Base-by-base conservation (phyloP, 768 basidiomycete genomes). In the Agaricus blazei region DNA sequence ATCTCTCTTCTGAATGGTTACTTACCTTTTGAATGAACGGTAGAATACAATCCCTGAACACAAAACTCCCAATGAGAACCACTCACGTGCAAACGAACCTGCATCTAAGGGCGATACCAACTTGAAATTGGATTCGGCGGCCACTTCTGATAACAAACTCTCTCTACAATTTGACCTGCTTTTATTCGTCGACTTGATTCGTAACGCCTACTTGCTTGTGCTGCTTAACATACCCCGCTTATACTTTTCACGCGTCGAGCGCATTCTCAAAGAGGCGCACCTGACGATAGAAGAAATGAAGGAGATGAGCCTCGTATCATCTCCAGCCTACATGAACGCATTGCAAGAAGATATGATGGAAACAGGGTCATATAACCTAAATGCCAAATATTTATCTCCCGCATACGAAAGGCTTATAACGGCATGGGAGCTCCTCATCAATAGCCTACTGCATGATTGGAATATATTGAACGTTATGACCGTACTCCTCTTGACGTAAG, bases 201-300 rank as follows among this genome's bases (percentile, higher is more conserved):
- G 19, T 19, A 19, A 19, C 19, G 19, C 19, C 19, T 75, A 76
- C 56, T 60, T 72, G 4, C 62, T 70, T 58, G 45, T 70, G 15
- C 78, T 88, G 4, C 70, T 89, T 9, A 74, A 80, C 29, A 73
- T 89, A 4, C 88, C 87, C 2, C 74, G 79, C 3, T 65, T 88
- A 19, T 89, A 89, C 62, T 88, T 85, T 64, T 77, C 82, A 1
- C 78, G 87, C 1, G 87, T 89, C 19, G 75, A 81, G 3, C 73
- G 77, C 31, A 76, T 88, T 28, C 87, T 87, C 52, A 78, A 84
- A 56, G 84, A 84, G 44, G 84, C 87, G 1, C 78, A 85, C 40
- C 70, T 88, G 44, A 84, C 78, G 56, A 73, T 79, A 59, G 78
- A 79, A 5, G 84, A 85, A 59, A 74, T 88, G 31, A 70, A 76